Evolutionary conservation across 176 grass and related monocot species (phyloP).

Genomic region (Cenchrus fungigraminus): DNA sequence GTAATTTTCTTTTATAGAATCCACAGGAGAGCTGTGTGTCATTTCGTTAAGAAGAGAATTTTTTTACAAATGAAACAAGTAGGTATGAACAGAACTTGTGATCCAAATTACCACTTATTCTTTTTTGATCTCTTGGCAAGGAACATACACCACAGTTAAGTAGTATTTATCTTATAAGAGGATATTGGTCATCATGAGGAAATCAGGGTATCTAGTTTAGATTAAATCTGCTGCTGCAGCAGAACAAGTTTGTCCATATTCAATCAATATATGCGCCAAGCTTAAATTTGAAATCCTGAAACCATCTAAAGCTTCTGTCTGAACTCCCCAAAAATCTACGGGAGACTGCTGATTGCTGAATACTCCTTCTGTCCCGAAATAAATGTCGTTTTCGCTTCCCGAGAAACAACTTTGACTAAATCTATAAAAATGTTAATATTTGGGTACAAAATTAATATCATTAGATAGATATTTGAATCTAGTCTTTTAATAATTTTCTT

Average conservation of each 20-base stretch:
- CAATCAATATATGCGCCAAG: background rate
- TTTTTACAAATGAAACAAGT: background rate
- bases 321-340: background rate
- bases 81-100: background rate
- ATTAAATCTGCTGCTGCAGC: slow-evolving; percentile 25
- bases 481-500: too few species aligned
- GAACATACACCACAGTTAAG: background rate
- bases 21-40: too few species aligned
- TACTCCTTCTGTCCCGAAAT: too few species aligned
- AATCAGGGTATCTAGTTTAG: background rate
- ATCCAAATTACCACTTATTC: background rate
- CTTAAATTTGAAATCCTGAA: background rate
- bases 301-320: slow-evolving; percentile 15
- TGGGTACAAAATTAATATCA: too few species aligned
- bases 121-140: background rate
- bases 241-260: slow-evolving; percentile 5
- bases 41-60: background rate
- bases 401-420: too few species aligned
- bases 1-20: too few species aligned
- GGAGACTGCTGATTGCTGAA: background rate
- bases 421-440: too few species aligned
- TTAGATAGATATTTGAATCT: too few species aligned
- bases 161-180: background rate
- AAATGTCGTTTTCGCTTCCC: too few species aligned
- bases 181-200: slow-evolving; percentile 16